Evolutionary conservation across 2,329 filamentous ascomycete genomes (phyloP).

Genomic region (Cladophialophora exuberans): DNA sequence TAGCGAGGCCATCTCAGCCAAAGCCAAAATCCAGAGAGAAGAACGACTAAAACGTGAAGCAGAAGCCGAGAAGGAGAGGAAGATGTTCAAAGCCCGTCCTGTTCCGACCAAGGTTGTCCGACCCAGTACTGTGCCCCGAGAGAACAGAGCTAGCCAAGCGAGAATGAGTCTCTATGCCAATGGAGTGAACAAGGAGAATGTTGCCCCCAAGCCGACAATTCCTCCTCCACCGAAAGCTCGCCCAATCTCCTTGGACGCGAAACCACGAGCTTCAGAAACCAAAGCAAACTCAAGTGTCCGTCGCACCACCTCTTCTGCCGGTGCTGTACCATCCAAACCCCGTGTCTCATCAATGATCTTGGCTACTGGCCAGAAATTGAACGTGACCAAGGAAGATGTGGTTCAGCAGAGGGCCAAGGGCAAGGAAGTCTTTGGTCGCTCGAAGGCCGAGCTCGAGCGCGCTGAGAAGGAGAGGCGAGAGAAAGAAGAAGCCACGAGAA

Average conservation of each 20-base stretch:
- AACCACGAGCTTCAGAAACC: constrained; percentile 9
- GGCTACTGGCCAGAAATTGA: constrained; percentile 25
- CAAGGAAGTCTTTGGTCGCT: constrained; percentile 37
- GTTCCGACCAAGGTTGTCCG: constrained; percentile 39
- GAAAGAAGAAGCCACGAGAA: constrained; percentile 39
- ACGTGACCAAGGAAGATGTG: constrained; percentile 28
- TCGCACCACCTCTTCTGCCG: constrained; percentile 21
- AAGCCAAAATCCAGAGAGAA: constrained; percentile 55
- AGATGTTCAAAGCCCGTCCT: constrained; percentile 54
- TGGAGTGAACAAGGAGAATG: constrained; percentile 31
- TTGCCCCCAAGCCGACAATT: constrained; percentile 16
- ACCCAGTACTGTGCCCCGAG: constrained; percentile 42
- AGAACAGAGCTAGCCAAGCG: constrained; percentile 51
- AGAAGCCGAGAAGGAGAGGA: constrained; percentile 38
- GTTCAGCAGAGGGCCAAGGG: constrained; percentile 35
- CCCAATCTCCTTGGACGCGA: constrained; percentile 15
- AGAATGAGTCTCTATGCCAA: constrained; percentile 41
- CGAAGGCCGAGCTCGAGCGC: constrained; percentile 32
- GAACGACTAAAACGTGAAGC: constrained; percentile 51
- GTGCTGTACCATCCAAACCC: constrained; percentile 9
- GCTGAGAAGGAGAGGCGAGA: constrained; percentile 36
- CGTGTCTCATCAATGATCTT: constrained; percentile 25
- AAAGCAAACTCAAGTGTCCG: constrained; percentile 27
- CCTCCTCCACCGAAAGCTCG: constrained; percentile 12
- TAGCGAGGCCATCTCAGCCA: constrained; percentile 57